These are phyloP conservation scores for Termitomyces sp. DNA, from an alignment of 768 basidiomycete genomes.

Conservation along the genomic window DNA sequence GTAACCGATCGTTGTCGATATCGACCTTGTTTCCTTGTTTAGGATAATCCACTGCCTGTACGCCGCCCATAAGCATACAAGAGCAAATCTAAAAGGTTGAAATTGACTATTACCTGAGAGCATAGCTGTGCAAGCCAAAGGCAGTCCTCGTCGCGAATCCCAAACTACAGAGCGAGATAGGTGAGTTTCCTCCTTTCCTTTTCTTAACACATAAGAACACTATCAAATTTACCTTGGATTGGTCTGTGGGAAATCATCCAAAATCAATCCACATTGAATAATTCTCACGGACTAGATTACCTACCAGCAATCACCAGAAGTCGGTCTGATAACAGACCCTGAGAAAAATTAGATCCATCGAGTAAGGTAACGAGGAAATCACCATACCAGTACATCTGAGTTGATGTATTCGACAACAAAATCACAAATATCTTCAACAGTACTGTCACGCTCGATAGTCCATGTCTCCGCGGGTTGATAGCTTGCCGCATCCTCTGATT, in stretches of 20 bases:
- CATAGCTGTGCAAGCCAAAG: constrained; percentile 57
- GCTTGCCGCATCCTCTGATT: constrained; percentile 44
- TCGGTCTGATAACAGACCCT: constrained; percentile 70
- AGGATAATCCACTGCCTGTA: constrained; percentile 73
- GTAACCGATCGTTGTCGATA: constrained; percentile 40
- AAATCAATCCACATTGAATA: not conserved
- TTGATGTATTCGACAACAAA: constrained; percentile 84
- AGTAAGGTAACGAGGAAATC: not conserved
- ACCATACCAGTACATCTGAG: constrained; percentile 70
- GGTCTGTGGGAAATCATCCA: constrained; percentile 40
- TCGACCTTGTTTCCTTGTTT: constrained; percentile 72
- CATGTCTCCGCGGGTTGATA: constrained; percentile 40
- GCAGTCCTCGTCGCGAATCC: constrained; percentile 59
- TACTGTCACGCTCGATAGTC: constrained; percentile 45
- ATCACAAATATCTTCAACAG: constrained; percentile 69
- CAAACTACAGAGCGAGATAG: constrained; percentile 38
- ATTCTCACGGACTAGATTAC: constrained; percentile 15
- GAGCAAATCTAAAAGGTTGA: not conserved
- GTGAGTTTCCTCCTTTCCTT: not conserved
- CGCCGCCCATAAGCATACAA: not conserved
- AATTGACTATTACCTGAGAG: constrained; percentile 34
- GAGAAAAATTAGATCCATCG: not conserved
- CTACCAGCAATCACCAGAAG: constrained; percentile 70
- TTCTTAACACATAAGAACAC: not conserved
- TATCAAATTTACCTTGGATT: constrained; percentile 50